These are phyloP conservation scores for Gyrodon lividus DNA, from an alignment of 768 basidiomycete genomes.

Conservation along the genomic window DNA sequence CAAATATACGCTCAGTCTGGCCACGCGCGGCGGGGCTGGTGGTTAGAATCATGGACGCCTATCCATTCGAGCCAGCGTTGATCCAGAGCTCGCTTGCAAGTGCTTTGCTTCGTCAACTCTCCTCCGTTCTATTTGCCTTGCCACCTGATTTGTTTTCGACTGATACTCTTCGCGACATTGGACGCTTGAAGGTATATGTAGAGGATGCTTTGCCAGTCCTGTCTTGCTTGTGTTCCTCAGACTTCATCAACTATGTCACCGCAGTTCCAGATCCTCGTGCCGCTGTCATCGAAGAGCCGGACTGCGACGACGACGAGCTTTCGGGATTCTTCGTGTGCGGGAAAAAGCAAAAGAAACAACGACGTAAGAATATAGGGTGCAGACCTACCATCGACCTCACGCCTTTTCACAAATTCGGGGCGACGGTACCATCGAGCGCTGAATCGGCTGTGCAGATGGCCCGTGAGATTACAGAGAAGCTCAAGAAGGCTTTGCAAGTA, in stretches of 20 bases:
- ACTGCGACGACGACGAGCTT: conserved; percentile 1
- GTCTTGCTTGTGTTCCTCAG: conserved; percentile 13
- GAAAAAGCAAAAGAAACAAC: conserved; percentile 31
- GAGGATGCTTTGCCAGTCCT: conserved; percentile 24
- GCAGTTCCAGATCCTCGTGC: not conserved
- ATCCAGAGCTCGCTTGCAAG: conserved; percentile 20
- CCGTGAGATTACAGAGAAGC: conserved; percentile 17
- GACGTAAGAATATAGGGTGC: conserved; percentile 14
- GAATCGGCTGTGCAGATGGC: conserved; percentile 18
- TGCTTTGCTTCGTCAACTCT: conserved; percentile 26
- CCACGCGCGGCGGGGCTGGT: conserved; percentile 14
- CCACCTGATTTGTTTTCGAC: conserved; percentile 16
- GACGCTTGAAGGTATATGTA: conserved; percentile 20
- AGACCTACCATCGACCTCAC: conserved; percentile 21
- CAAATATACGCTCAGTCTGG: conserved; percentile 12
- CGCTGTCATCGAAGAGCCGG: conserved; percentile 1
- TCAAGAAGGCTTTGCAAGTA: conserved; percentile 33
- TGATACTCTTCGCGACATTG: conserved; percentile 12
- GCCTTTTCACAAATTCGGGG: conserved; percentile 31
- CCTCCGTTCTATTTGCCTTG: conserved; percentile 23
- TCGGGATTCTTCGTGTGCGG: conserved; percentile 9
- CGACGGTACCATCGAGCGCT: conserved; percentile 23
- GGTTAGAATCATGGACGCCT: conserved; percentile 32
- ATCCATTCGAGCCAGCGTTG: conserved; percentile 27
- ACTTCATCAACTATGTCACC: conserved; percentile 1